Evolutionary conservation across 768 basidiomycete genomes (phyloP), one percentile per base, ranked within the genome.

Genomic region (Mycena indigotica): DNA sequence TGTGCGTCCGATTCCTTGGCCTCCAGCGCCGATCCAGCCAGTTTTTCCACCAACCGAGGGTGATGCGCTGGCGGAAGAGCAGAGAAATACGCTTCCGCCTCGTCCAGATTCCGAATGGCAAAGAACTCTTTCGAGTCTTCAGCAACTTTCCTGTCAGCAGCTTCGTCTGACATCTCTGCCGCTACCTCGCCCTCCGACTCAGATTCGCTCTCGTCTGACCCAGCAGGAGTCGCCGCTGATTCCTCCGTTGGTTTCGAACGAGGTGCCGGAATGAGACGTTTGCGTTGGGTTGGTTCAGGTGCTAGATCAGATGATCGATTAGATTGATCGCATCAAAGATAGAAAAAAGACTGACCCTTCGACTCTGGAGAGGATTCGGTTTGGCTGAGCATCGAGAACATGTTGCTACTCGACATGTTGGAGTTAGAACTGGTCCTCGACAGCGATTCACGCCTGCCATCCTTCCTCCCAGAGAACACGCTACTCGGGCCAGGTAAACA

Each of bases 71-170:
- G 71, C 5, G 93, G 87, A 25, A 98, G 78, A 19, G 77, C 81
- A 50, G 83, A 79, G 75, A 96, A 94, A 77, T 95, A 95, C 24
- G 82, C 82, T 64, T 93, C 93, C 15, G 91, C 94, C 71, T 97
- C 95, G 29, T 88, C 87, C 55, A 97, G 70, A 67, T 87, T 89
- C 63, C 91, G 88, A 65, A 92, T 85, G 62, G 79, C 83, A 72
- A 88, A 94, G 77, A 93, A 90, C 77, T 98, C 93, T 73, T 91
- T 93, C 55, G 77, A 75, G 64, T 95, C 91, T 65, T 93, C 87
- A 15, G 77, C 80, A 65, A 96, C 88, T 79, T 88, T 91, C 70
- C 84, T 84, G 72, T 81, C 79, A 32, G 86, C 89, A 17, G 85
- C 84, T 1, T 74, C 83, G 64, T 86, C 87, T 0, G 83, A 77